A percentile compares a stretch with the other conserved stretches of the same genome.
phyloP scores from a whole-genome alignment of 2,329 filamentous ascomycete species.

The Hypoxylon sp. region DNA sequence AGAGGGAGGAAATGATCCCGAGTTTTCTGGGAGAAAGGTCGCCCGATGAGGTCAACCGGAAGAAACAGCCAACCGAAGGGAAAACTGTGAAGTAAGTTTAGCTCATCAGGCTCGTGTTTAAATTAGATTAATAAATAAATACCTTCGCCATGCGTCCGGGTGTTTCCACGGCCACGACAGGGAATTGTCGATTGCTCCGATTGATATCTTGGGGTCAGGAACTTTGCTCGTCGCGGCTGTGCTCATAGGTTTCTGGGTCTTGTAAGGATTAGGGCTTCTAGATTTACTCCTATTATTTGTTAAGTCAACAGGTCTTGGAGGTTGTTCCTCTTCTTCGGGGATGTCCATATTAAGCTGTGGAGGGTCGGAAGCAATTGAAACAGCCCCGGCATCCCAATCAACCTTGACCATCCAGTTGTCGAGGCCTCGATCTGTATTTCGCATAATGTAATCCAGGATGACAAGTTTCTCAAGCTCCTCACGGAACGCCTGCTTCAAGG shows the following conservation, averaged over 20 bases:
- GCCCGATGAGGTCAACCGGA: conserved; percentile 94
- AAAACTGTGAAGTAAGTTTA: conserved; percentile 73
- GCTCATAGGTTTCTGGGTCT: conserved; percentile 86
- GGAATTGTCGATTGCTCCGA: conserved; percentile 98
- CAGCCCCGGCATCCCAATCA: conserved; percentile 85
- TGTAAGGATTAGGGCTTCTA: conserved; percentile 73
- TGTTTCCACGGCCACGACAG: conserved; percentile 99
- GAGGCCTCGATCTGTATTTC: conserved; percentile 94
- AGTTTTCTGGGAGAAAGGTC: conserved; percentile 95
- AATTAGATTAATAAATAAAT: conserved; percentile 16
- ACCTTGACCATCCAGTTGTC: conserved; percentile 99
- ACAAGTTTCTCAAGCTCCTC: conserved; percentile 98
- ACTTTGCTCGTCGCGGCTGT: conserved; percentile 69
- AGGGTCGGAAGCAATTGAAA: conserved; percentile 88
- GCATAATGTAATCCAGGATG: conserved; percentile 98
- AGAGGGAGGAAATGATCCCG: conserved; percentile 96
- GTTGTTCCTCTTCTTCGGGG: conserved; percentile 61
- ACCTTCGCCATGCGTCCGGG: conserved; percentile 85
- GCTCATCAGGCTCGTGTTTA: not conserved
- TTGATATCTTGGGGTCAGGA: conserved; percentile 73
- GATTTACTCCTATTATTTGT: conserved; percentile 57
- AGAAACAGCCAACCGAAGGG: conserved; percentile 99
- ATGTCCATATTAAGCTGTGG: conserved; percentile 75
- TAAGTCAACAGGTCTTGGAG: conserved; percentile 74
- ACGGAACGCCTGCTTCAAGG: conserved; percentile 89